phyloP scores from a whole-genome alignment of 768 basidiomycete genomes.

The Leccinellum rugosiceps region DNA sequence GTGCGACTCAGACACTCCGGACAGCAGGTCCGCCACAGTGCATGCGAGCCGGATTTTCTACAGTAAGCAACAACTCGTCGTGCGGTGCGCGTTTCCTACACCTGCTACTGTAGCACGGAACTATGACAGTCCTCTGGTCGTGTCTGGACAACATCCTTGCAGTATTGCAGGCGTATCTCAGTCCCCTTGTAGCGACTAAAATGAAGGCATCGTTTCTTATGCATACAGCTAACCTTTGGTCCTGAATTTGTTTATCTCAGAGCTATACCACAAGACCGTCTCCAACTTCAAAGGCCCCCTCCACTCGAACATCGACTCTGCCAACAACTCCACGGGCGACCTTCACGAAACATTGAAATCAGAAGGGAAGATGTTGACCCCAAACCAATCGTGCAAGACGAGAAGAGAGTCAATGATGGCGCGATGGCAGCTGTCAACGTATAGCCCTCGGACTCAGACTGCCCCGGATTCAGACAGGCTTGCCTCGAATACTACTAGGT shows the following conservation, averaged over 20 bases:
- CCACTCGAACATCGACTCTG: slow-evolving; percentile 70
- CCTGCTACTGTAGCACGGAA: slow-evolving; percentile 52
- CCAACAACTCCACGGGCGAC: slow-evolving; percentile 65
- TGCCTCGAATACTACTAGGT: slow-evolving; percentile 73
- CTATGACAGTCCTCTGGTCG: slow-evolving; percentile 63
- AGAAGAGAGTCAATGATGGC: slow-evolving; percentile 41
- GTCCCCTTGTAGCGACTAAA: slow-evolving; percentile 60
- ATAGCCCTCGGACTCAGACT: slow-evolving; percentile 62
- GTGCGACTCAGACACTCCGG: slow-evolving; percentile 16
- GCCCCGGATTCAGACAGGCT: slow-evolving; percentile 56
- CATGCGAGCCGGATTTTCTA: slow-evolving; percentile 86
- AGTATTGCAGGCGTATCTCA: slow-evolving; percentile 60
- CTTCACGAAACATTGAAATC: slow-evolving; percentile 86
- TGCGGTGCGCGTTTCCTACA: not conserved
- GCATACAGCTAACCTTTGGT: not conserved
- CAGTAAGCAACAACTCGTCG: slow-evolving; percentile 36
- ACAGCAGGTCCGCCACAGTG: slow-evolving; percentile 52
- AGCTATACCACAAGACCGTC: slow-evolving; percentile 69
- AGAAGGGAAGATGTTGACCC: slow-evolving; percentile 58
- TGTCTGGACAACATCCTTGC: slow-evolving; percentile 45
- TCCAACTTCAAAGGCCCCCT: slow-evolving; percentile 74
- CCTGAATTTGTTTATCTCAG: not conserved
- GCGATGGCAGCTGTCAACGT: slow-evolving; percentile 48
- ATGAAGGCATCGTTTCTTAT: slow-evolving; percentile 46
- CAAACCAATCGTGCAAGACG: slow-evolving; percentile 17